These are phyloP conservation scores for Petunia secreta DNA, from an alignment of 257 asterid species.

Conservation along the genomic window DNA sequence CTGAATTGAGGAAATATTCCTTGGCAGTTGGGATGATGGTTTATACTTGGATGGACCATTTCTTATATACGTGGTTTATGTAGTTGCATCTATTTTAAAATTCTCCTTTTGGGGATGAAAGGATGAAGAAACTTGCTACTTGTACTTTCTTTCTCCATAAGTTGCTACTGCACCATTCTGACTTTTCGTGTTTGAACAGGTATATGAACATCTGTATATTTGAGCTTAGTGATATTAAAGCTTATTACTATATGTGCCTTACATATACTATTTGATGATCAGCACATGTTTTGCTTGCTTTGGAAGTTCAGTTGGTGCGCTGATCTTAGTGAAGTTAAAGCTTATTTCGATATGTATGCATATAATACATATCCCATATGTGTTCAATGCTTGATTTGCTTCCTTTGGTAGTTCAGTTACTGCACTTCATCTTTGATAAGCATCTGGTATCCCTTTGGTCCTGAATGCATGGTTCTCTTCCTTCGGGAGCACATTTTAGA, in stretches of 20 bases:
- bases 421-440: slow-evolving; percentile 16
- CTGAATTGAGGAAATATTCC: neutral
- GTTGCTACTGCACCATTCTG: neutral
- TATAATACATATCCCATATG: neutral
- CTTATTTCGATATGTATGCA: neutral
- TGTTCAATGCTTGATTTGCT: neutral
- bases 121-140: neutral
- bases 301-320: neutral
- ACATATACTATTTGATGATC: no score
- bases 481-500: neutral
- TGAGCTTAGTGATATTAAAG: no score
- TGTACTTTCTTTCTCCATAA: neutral
- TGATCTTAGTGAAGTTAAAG: neutral
- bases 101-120: neutral
- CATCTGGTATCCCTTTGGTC: neutral
- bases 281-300: no score
- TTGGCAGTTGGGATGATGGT: neutral
- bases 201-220: slow-evolving; percentile 5
- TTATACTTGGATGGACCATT: neutral
- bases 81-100: slow-evolving; percentile 5
- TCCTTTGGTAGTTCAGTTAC: neutral
- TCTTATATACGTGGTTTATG: neutral
- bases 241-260: no score
- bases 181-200: slow-evolving; percentile 13
- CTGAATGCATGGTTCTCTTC: neutral